A percentile compares a stretch with the other conserved stretches of the same genome.
Evolutionary conservation across 148 eudicot species (phyloP).

Genomic region (Fagopyrum tataricum): DNA sequence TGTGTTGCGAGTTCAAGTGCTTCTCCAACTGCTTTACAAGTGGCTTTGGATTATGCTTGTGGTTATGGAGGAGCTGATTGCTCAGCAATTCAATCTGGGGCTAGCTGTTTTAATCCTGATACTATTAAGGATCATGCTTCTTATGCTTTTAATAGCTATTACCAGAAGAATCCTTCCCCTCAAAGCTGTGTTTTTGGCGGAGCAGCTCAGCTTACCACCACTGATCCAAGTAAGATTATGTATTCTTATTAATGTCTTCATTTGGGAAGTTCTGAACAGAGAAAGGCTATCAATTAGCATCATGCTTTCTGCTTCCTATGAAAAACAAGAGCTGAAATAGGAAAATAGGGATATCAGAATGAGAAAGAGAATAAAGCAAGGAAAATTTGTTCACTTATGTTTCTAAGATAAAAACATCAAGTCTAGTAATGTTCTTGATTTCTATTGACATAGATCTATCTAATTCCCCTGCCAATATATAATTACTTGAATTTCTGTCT

Average conservation of each 20-base stretch:
- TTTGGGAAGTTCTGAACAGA: conserved; percentile 1
- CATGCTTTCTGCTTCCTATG: neutral
- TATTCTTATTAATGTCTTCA: neutral
- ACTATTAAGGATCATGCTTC: conserved; percentile 76
- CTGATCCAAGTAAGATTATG: conserved; percentile 78
- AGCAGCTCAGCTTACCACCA: conserved; percentile 59
- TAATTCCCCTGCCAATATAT: neutral
- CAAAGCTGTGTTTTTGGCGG: conserved; percentile 94
- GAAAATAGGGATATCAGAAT: neutral
- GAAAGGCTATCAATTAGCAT: neutral
- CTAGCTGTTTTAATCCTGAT: conserved; percentile 61
- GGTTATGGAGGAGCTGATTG: conserved; percentile 97
- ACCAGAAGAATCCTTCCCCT: conserved; percentile 87
- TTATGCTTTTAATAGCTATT: conserved; percentile 80
- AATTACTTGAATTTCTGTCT: neutral
- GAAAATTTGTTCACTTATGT: neutral
- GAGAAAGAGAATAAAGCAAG: neutral
- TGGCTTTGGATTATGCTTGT: conserved; percentile 91
- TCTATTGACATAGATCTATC: neutral
- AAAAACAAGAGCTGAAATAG: neutral
- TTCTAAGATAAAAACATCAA: neutral
- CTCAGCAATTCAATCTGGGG: conserved; percentile 70
- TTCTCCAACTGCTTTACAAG: conserved; percentile 72
- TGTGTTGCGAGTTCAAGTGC: conserved; percentile 74
- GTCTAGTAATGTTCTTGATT: neutral